Percentiles rank a stretch among this genome's conserved stretches.
Conservation (phyloP, 2,329 filamentous ascomycete genomes). For the Fusarium sp. region DNA sequence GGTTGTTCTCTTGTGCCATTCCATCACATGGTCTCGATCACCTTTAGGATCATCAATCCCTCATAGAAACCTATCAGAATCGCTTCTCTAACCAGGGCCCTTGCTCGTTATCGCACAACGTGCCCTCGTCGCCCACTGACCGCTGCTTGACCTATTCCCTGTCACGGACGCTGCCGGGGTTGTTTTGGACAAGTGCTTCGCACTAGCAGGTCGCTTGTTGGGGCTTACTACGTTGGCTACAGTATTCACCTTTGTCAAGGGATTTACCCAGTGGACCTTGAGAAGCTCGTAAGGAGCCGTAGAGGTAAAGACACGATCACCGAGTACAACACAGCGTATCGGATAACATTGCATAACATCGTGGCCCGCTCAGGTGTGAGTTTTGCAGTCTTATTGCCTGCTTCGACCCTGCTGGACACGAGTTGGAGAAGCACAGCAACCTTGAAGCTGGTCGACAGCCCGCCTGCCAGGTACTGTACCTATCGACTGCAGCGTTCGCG, state of each 20-base stretch:
- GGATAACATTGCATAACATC: conserved; percentile 12
- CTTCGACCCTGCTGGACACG: conserved; percentile 3
- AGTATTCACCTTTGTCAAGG: conserved; percentile 17
- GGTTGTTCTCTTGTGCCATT: conserved; percentile 32
- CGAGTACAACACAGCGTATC: conserved; percentile 17
- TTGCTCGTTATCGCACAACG: conserved; percentile 32
- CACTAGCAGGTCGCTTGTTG: conserved; percentile 41
- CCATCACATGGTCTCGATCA: conserved; percentile 39
- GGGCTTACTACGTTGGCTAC: conserved; percentile 11
- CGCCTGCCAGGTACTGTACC: conserved; percentile 35
- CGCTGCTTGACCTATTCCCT: conserved; percentile 44
- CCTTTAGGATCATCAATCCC: conserved; percentile 27
- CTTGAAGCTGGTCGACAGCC: conserved; percentile 12
- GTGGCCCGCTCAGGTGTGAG: conserved; percentile 10
- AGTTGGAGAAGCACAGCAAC: conserved; percentile 29
- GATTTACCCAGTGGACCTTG: conserved; percentile 26
- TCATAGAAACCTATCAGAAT: conserved; percentile 29
- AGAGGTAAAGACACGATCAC: conserved; percentile 33
- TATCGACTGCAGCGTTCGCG: conserved; percentile 45
- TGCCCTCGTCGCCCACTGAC: conserved; percentile 42
- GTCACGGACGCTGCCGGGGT: conserved; percentile 42
- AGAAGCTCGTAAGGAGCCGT: conserved; percentile 16
- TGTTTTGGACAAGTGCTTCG: conserved; percentile 41
- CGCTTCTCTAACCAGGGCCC: conserved; percentile 19
- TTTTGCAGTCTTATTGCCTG: conserved; percentile 7